These are phyloP conservation scores for Berberis vulgaris DNA, from an alignment of 164 flowering plant genomes.

Conservation along the genomic window DNA sequence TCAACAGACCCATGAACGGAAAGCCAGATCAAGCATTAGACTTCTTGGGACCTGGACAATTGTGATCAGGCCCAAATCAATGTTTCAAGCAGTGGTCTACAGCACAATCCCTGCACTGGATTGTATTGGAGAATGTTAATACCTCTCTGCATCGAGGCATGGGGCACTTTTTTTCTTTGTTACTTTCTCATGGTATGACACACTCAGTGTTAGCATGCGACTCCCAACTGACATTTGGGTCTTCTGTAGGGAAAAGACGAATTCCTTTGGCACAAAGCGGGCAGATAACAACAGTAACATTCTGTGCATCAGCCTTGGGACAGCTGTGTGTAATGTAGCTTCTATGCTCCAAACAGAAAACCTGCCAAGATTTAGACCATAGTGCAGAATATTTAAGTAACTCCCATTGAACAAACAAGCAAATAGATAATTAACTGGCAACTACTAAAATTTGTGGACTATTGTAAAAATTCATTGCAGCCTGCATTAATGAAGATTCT, in stretches of 20 bases:
- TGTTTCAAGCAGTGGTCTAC: constrained; percentile 87
- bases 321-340: constrained; percentile 67
- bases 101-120: constrained; percentile 74
- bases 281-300: constrained; percentile 84
- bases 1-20: constrained; percentile 39
- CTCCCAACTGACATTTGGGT: constrained; percentile 93
- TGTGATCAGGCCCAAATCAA: constrained; percentile 89
- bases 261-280: constrained; percentile 98
- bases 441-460: too few species aligned
- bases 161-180: constrained; percentile 85
- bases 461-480: too few species aligned
- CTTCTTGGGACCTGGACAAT: constrained; percentile 79
- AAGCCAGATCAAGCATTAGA: constrained; percentile 43
- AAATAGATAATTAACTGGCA: too few species aligned
- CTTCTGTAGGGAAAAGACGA: constrained; percentile 65
- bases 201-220: constrained; percentile 81
- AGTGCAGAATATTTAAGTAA: too few species aligned
- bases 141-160: constrained; percentile 70
- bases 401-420: too few species aligned
- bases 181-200: constrained; percentile 69
- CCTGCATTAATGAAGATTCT: too few species aligned
- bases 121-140: constrained; percentile 81
- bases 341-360: constrained; percentile 85
- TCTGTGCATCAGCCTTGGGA: constrained; percentile 61
- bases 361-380: constrained; percentile 26